phyloP scores from a whole-genome alignment of 139 green algal genomes.

The Micromonas pusilla region DNA sequence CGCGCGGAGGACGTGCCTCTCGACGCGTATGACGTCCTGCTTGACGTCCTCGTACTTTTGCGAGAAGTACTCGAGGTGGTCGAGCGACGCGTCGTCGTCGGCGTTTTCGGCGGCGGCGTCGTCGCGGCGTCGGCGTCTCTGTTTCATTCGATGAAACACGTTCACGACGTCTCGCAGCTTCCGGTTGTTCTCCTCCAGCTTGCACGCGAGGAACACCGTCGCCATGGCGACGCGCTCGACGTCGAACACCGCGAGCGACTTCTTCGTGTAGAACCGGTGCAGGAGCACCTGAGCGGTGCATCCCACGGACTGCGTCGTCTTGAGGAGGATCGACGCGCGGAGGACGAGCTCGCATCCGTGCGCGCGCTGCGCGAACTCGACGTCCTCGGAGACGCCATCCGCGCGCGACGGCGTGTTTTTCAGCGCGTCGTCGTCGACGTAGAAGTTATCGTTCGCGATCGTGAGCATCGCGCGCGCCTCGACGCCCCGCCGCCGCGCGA shows the following conservation, averaged over 20 bases:
- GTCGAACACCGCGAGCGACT: constrained; percentile 69
- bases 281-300: constrained; percentile 84
- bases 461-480: constrained; percentile 49
- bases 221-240: constrained; percentile 65
- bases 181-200: constrained; percentile 78
- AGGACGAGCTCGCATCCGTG: constrained; percentile 78
- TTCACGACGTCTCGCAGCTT: constrained; percentile 59
- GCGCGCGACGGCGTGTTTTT: constrained; percentile 53
- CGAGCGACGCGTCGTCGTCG: not conserved
- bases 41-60: constrained; percentile 38
- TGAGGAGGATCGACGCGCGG: constrained; percentile 53
- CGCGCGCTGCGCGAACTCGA: constrained; percentile 56
- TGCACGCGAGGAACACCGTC: constrained; percentile 67
- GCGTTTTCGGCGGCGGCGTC: no score
- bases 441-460: constrained; percentile 80
- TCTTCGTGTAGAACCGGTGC: constrained; percentile 90
- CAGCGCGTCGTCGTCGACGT: constrained; percentile 66
- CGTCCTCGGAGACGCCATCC: constrained; percentile 64
- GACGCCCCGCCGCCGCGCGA: no score
- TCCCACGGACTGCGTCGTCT: constrained; percentile 65
- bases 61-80: not conserved
- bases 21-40: constrained; percentile 43
- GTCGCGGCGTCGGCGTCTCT: no score
- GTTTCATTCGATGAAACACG: constrained; percentile 65
- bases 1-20: constrained; percentile 23